Percentiles rank a stretch among this genome's conserved stretches.
Conservation (phyloP, 257 asterid species). For the Nicotiana tomentosiformis region DNA sequence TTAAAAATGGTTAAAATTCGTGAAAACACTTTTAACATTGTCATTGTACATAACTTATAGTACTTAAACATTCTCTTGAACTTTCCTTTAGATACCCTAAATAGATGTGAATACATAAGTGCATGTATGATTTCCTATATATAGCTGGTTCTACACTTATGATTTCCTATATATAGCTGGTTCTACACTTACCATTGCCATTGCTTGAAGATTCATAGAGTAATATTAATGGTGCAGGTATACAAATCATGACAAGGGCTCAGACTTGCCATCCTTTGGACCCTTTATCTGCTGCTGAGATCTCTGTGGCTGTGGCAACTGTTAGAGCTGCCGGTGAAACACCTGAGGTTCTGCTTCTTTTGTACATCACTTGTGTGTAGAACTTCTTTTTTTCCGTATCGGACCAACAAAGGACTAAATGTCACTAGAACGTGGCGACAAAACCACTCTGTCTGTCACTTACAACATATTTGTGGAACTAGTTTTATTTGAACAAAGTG, state of each 20-base stretch:
- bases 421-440: not conserved
- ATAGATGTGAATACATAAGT: not conserved
- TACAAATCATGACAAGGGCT: slow-evolving; percentile 54
- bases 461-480: not conserved
- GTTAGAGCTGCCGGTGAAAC: slow-evolving; percentile 99
- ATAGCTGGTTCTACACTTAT: not conserved
- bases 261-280: slow-evolving; percentile 93
- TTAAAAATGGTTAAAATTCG: no score
- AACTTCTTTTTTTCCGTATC: not conserved
- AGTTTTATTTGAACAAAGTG: not conserved
- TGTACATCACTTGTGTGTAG: not conserved
- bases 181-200: not conserved
- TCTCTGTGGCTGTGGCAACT: slow-evolving; percentile 85
- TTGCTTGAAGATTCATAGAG: not conserved
- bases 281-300: slow-evolving; percentile 85
- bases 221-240: slow-evolving; percentile 34
- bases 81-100: no score
- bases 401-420: no score
- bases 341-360: slow-evolving; percentile 61
- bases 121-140: not conserved
- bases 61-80: no score
- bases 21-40: no score
- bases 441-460: not conserved
- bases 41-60: no score
- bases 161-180: not conserved